Percentiles rank a stretch among this genome's conserved stretches.
Conservation (phyloP, 257 asterid genomes). For the Solanum medicagineum region DNA sequence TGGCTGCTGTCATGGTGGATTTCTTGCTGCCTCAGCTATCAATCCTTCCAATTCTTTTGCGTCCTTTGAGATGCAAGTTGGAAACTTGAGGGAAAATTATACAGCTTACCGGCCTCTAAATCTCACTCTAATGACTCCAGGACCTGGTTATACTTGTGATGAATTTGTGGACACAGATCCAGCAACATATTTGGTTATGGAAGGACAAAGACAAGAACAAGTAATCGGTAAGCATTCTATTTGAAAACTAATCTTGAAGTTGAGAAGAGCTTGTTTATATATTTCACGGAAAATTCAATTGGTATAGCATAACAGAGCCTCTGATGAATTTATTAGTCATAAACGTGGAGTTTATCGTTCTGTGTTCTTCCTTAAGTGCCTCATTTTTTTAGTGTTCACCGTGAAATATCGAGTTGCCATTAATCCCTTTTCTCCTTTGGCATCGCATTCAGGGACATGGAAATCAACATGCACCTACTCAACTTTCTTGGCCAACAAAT, state of each 20-base stretch:
- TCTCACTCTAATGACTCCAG: constrained; percentile 46
- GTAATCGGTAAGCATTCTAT: constrained; percentile 37
- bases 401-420: not conserved
- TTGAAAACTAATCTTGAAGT: not conserved
- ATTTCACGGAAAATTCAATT: not conserved
- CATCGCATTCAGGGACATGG: constrained; percentile 39
- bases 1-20: constrained; percentile 47
- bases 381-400: not conserved
- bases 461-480: constrained; percentile 58
- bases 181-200: constrained; percentile 36
- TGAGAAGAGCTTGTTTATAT: not conserved
- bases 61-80: constrained; percentile 39
- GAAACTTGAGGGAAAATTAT: constrained; percentile 39
- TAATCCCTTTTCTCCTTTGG: not conserved
- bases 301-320: not conserved
- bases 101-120: constrained; percentile 27
- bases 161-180: constrained; percentile 31
- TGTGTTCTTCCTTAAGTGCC: not conserved
- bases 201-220: constrained; percentile 53
- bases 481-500: constrained; percentile 31
- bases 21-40: constrained; percentile 38
- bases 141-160: constrained; percentile 55
- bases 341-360: not conserved
- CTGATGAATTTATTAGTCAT: not conserved
- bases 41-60: constrained; percentile 30